Conservation (phyloP, 192 early-diverging fungal genomes). For the Lobosporangium transversale region DNA sequence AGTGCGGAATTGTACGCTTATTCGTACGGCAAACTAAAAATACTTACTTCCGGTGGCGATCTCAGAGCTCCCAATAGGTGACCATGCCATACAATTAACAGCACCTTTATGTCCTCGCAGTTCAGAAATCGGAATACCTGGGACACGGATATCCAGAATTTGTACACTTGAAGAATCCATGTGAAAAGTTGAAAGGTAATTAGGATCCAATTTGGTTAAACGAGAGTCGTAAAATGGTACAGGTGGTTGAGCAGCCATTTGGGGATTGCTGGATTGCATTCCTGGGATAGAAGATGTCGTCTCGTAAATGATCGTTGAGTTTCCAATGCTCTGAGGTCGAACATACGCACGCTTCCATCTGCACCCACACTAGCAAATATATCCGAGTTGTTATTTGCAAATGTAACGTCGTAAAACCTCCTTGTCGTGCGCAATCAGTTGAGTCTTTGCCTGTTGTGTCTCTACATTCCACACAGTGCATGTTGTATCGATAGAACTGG, state of each 20-base stretch:
- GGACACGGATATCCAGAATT: constrained; percentile 92
- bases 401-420: constrained; percentile 99
- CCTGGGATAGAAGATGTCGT: constrained; percentile 59
- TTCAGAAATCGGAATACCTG: constrained; percentile 86
- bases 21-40: too few relatives aligned
- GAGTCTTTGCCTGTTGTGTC: constrained; percentile 96
- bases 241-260: constrained; percentile 50
- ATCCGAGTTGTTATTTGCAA: constrained; percentile 81
- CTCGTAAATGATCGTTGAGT: constrained; percentile 98
- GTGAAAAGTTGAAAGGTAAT: constrained; percentile 93
- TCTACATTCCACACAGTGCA: constrained; percentile 99
- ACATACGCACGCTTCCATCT: constrained; percentile 96
- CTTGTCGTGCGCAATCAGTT: constrained; percentile 98
- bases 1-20: neutral
- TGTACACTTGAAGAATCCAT: constrained; percentile 84
- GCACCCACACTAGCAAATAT: constrained; percentile 98
- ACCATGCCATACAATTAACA: constrained; percentile 91
- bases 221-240: constrained; percentile 80
- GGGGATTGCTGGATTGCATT: constrained; percentile 20
- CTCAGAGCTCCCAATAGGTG: constrained; percentile 79
- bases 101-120: constrained; percentile 79
- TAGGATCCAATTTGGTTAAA: constrained; percentile 91
- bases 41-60: constrained; percentile 85
- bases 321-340: constrained; percentile 95
- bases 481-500: constrained; percentile 98